Conservation (phyloP, 495 filamentous ascomycete species). For the Choiromyces venosus region DNA sequence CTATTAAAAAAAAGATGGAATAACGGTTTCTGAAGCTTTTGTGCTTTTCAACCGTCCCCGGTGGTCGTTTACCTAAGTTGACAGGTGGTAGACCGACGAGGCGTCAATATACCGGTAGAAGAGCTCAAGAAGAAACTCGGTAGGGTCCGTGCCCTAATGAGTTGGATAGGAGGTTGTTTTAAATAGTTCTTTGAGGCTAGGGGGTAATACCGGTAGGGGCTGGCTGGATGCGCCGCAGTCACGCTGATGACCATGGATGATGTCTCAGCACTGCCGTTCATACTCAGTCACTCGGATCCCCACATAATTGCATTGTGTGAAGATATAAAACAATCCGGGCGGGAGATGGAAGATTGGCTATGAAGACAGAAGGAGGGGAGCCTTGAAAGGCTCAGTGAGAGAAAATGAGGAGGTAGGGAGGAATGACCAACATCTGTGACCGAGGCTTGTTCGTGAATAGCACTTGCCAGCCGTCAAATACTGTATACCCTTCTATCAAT, state of each 20-base stretch:
- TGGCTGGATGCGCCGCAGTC: neutral
- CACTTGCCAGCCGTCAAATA: neutral
- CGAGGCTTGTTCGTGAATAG: neutral
- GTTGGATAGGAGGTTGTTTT: neutral
- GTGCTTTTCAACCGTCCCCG: neutral
- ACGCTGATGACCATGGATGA: neutral
- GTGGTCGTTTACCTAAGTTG: neutral
- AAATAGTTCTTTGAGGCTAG: neutral
- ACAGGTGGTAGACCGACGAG: neutral
- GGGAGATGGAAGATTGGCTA: neutral
- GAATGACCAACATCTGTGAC: neutral
- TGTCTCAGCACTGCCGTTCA: neutral
- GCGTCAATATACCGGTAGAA: neutral
- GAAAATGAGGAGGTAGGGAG: neutral
- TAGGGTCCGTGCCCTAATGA: neutral
- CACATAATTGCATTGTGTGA: neutral
- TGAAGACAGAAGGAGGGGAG: neutral
- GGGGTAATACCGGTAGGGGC: neutral
- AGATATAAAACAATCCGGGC: neutral
- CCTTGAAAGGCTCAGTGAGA: neutral
- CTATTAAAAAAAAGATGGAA: neutral
- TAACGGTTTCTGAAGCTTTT: neutral
- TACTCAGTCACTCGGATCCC: neutral
- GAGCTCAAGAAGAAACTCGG: neutral
- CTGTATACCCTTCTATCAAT: neutral